These are phyloP conservation scores for Tephrocybe sp. DNA, from an alignment of 768 basidiomycete species.

Conservation along the genomic window DNA sequence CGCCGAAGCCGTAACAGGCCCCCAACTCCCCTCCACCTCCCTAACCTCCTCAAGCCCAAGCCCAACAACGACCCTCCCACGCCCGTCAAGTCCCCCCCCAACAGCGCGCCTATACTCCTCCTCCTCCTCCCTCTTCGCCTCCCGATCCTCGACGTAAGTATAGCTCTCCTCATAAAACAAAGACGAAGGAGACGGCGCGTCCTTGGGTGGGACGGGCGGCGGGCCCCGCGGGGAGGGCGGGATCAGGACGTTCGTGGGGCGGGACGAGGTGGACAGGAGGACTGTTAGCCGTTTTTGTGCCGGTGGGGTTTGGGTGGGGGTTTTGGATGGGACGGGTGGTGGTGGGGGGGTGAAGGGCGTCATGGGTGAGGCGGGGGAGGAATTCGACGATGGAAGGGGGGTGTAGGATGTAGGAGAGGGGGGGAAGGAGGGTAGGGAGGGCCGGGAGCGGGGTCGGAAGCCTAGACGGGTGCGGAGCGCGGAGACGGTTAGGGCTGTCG, in stretches of 20 bases:
- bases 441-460: neutral
- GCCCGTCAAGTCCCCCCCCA: neutral
- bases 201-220: neutral
- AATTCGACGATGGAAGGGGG: too few relatives aligned
- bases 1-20: too few relatives aligned
- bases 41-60: neutral
- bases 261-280: neutral
- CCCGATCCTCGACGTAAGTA: neutral
- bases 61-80: neutral
- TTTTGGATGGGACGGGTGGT: neutral
- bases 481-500: neutral
- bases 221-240: neutral
- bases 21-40: neutral
- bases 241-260: neutral
- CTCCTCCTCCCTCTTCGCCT: neutral
- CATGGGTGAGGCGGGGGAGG: neutral
- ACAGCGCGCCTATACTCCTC: neutral
- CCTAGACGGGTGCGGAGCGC: neutral
- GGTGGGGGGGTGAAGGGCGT: neutral
- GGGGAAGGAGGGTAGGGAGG: neutral
- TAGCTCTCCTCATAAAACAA: neutral
- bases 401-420: neutral
- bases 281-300: neutral
- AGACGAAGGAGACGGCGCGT: neutral
- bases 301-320: neutral